phyloP scores from a whole-genome alignment of 176 grass and related monocot species.

The Pharus latifolius region DNA sequence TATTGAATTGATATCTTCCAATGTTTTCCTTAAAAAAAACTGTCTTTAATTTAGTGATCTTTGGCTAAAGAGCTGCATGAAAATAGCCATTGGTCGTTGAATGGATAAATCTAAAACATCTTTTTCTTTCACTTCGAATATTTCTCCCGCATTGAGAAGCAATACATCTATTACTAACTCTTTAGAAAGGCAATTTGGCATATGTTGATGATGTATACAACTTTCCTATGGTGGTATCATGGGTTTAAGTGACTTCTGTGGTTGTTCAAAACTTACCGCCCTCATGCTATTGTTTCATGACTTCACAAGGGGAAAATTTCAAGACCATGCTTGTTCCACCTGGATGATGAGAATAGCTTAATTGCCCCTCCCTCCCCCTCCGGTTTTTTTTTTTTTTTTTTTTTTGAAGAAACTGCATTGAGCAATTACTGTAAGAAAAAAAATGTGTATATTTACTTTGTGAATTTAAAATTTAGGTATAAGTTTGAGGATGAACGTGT shows the following conservation, averaged over 20 bases:
- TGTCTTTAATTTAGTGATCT: too few relatives aligned
- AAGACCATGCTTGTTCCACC: not conserved
- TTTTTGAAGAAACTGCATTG: not conserved
- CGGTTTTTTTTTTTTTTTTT: not conserved
- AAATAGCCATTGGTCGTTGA: too few relatives aligned
- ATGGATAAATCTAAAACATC: too few relatives aligned
- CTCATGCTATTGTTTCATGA: not conserved
- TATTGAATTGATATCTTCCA: too few relatives aligned
- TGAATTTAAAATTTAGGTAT: slow-evolving; percentile 40
- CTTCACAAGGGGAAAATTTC: not conserved
- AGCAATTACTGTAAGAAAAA: not conserved
- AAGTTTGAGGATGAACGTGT: slow-evolving; percentile 77
- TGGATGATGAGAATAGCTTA: not conserved
- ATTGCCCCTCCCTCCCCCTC: not conserved
- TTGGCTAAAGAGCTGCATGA: too few relatives aligned
- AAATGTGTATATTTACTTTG: slow-evolving; percentile 1
- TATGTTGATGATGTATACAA: not conserved
- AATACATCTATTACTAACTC: not conserved
- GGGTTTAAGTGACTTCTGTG: not conserved
- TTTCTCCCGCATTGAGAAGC: not conserved
- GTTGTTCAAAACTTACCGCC: not conserved
- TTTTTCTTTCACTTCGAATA: not conserved
- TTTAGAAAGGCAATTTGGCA: not conserved
- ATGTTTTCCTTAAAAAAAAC: too few relatives aligned
- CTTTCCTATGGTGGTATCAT: not conserved